A percentile compares a stretch with the other conserved stretches of the same genome.
These are phyloP conservation scores for Pisolithus marmoratus DNA, from an alignment of 768 basidiomycete genomes.

Conservation along the genomic window DNA sequence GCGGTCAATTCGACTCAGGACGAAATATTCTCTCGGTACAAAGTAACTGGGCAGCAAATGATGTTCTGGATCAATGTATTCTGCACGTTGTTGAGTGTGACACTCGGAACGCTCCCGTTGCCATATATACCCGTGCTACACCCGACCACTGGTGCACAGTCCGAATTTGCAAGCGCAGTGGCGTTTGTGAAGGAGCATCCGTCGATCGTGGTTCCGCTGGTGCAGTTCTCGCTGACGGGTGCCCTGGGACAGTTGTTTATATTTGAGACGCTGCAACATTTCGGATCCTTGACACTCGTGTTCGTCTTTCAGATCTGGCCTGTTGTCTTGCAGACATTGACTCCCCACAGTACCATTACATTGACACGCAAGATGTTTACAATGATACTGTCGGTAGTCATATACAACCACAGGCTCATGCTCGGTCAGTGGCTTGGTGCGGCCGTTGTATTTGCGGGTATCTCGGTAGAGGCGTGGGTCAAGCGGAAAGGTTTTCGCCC, in stretches of 20 bases:
- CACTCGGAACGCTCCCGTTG: constrained; percentile 68
- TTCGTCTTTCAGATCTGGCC: constrained; percentile 34
- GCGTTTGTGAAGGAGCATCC: constrained; percentile 78
- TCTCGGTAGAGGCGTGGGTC: constrained; percentile 87
- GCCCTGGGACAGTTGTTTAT: constrained; percentile 97
- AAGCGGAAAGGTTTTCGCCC: constrained; percentile 68
- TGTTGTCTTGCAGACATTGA: constrained; percentile 1
- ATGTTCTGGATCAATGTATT: constrained; percentile 97
- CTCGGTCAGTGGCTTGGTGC: constrained; percentile 92
- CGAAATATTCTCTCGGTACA: constrained; percentile 81
- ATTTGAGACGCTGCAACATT: constrained; percentile 90
- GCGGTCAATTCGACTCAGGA: constrained; percentile 95
- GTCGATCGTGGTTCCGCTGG: constrained; percentile 61
- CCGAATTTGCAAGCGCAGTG: constrained; percentile 65
- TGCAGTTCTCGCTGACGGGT: constrained; percentile 84
- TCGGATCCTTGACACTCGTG: constrained; percentile 87
- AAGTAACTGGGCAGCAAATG: constrained; percentile 90
- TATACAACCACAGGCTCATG: constrained; percentile 85
- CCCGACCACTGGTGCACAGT: constrained; percentile 51
- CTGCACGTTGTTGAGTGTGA: constrained; percentile 65
- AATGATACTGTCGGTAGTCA: constrained; percentile 90
- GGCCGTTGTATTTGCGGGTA: constrained; percentile 88
- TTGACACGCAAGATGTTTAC: constrained; percentile 96
- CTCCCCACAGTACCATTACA: constrained; percentile 64
- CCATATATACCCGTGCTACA: constrained; percentile 81